Evolutionary conservation across 768 basidiomycete species (phyloP).

Genomic region (Termitomyces sp.): DNA sequence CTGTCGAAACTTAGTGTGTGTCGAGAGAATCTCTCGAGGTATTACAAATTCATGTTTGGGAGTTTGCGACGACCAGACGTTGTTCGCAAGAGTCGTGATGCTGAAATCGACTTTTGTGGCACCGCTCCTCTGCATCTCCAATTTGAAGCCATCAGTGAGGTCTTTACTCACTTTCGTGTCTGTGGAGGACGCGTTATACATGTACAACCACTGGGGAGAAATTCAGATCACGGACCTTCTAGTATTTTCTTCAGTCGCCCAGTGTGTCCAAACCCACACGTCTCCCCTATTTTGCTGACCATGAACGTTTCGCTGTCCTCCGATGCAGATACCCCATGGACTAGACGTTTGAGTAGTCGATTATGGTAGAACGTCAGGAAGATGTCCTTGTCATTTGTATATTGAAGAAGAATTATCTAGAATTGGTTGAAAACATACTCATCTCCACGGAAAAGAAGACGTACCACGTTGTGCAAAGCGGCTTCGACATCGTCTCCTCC

Average conservation of each 20-base stretch:
- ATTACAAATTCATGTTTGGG: constrained; percentile 84
- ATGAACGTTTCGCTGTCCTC: constrained; percentile 97
- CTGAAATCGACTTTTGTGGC: constrained; percentile 89
- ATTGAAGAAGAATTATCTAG: constrained; percentile 97
- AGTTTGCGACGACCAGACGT: constrained; percentile 91
- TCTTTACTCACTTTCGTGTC: constrained; percentile 97
- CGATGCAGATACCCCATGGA: constrained; percentile 86
- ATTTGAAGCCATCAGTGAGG: constrained; percentile 91
- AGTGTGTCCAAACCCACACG: constrained; percentile 95
- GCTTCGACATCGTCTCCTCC: constrained; percentile 90
- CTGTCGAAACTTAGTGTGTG: constrained; percentile 86
- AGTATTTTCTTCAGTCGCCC: constrained; percentile 97
- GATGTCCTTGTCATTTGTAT: constrained; percentile 97
- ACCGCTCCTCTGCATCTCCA: constrained; percentile 85
- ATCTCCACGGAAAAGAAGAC: constrained; percentile 16
- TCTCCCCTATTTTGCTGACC: constrained; percentile 96
- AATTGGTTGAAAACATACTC: background rate
- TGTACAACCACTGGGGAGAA: background rate
- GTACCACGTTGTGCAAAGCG: constrained; percentile 84
- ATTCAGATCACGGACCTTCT: constrained; percentile 50
- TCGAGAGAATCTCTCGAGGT: constrained; percentile 80
- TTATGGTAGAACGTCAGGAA: constrained; percentile 98
- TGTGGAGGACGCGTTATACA: constrained; percentile 20
- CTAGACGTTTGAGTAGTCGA: constrained; percentile 88
- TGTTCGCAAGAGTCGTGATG: constrained; percentile 91